Evolutionary conservation across 225 moss, liverwort and hornwort species (phyloP).

Genomic region (Marchantia polymorpha): DNA sequence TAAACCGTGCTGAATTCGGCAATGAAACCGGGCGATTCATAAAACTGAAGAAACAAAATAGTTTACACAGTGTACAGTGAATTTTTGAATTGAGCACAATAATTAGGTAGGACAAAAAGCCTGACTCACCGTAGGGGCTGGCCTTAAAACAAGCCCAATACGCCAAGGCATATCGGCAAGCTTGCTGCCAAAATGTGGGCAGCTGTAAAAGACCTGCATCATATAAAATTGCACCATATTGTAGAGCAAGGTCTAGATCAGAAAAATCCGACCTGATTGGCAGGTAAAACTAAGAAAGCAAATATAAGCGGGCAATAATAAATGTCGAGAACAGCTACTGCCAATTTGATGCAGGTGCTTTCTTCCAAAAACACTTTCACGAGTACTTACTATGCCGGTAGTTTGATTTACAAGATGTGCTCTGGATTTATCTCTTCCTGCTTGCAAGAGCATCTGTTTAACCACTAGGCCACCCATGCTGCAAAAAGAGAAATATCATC

Average conservation of each 20-base stretch:
- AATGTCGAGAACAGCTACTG: no score
- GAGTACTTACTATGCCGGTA: constrained; percentile 66
- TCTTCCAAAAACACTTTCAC: not conserved
- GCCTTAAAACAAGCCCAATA: constrained; percentile 90
- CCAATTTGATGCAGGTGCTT: not conserved
- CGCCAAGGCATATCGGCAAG: constrained; percentile 99
- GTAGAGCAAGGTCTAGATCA: not conserved
- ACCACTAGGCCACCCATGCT: constrained; percentile 99
- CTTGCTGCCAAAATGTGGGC: constrained; percentile 99
- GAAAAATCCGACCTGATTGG: not conserved
- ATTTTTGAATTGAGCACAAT: not conserved
- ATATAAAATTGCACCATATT: not conserved
- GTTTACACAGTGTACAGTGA: not conserved
- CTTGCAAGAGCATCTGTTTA: constrained; percentile 93
- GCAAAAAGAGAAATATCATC: constrained; percentile 26
- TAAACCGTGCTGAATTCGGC: not conserved
- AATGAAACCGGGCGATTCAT: not conserved
- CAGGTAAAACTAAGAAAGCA: not conserved
- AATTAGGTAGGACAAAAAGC: not conserved
- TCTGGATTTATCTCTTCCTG: constrained; percentile 59
- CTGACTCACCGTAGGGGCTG: constrained; percentile 80
- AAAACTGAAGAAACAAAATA: not conserved
- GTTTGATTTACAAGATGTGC: constrained; percentile 71
- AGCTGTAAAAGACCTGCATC: constrained; percentile 90
- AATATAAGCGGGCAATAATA: no score